These are phyloP conservation scores for Calonectria naviculata DNA, from an alignment of 2,329 filamentous ascomycete species.

Conservation along the genomic window DNA sequence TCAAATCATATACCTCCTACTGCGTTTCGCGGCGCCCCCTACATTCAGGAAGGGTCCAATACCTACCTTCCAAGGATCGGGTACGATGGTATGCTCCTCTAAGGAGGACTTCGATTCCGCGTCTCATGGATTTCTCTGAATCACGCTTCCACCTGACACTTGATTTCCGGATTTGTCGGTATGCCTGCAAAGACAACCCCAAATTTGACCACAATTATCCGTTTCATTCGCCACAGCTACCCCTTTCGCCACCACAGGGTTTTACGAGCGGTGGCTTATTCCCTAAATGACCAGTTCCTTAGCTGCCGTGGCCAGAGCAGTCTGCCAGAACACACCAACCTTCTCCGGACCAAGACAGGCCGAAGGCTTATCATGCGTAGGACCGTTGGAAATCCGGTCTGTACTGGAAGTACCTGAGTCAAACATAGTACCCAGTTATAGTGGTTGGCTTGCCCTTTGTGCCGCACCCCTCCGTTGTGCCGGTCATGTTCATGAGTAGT, in stretches of 20 bases:
- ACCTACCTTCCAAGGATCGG: background rate
- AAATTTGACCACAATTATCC: background rate
- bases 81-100: background rate
- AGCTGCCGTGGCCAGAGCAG: background rate
- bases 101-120: background rate
- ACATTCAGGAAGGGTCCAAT: background rate
- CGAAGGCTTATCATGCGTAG: background rate
- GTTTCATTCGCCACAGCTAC: background rate
- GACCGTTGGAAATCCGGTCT: slow-evolving; percentile 7
- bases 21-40: too few species aligned
- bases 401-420: slow-evolving; percentile 27
- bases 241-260: slow-evolving; percentile 3
- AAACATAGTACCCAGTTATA: slow-evolving; percentile 19
- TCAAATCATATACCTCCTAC: background rate
- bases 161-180: background rate
- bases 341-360: background rate
- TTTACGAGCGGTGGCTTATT: background rate
- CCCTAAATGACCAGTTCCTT: background rate
- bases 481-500: too few species aligned
- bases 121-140: background rate
- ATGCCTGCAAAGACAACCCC: background rate
- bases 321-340: background rate
- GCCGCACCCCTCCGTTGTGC: background rate
- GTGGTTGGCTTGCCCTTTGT: background rate
- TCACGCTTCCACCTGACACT: background rate